These are phyloP conservation scores for Hippophae tibetana DNA, from an alignment of 306 rosid species.

Conservation along the genomic window DNA sequence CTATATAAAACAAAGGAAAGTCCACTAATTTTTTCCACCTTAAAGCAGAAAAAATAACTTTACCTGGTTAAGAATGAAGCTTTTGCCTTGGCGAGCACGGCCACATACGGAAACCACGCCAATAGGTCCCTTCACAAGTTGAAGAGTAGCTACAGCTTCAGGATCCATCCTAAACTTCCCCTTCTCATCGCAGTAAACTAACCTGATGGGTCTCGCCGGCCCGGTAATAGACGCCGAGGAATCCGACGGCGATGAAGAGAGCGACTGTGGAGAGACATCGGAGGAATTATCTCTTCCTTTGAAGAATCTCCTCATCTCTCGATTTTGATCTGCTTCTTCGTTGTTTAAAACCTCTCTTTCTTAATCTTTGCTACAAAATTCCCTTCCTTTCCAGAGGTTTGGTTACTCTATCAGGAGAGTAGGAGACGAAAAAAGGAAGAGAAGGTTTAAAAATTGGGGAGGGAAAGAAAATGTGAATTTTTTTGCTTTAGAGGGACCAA, in stretches of 20 bases:
- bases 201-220: slow-evolving; percentile 72
- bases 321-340: background rate
- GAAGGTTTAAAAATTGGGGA: too few relatives aligned
- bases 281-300: slow-evolving; percentile 35
- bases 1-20: background rate
- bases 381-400: background rate
- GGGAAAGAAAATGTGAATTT: too few relatives aligned
- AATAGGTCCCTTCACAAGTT: slow-evolving; percentile 85
- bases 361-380: background rate
- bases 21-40: background rate
- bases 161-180: slow-evolving; percentile 95
- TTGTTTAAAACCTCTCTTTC: background rate
- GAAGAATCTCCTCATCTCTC: slow-evolving; percentile 38
- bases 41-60: background rate
- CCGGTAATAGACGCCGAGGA: slow-evolving; percentile 52
- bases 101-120: slow-evolving; percentile 94
- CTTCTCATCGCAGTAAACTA: slow-evolving; percentile 77
- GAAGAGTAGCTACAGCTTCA: slow-evolving; percentile 80
- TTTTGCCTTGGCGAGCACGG: slow-evolving; percentile 94
- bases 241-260: slow-evolving; percentile 17
- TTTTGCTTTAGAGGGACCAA: too few relatives aligned
- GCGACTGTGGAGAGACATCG: slow-evolving; percentile 37
- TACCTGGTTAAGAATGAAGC: slow-evolving; percentile 82
- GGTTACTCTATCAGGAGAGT: too few relatives aligned
- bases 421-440: too few relatives aligned